Base-by-base conservation (phyloP, 805 yeast genomes). In the Sugiyamaella valdiviana region DNA sequence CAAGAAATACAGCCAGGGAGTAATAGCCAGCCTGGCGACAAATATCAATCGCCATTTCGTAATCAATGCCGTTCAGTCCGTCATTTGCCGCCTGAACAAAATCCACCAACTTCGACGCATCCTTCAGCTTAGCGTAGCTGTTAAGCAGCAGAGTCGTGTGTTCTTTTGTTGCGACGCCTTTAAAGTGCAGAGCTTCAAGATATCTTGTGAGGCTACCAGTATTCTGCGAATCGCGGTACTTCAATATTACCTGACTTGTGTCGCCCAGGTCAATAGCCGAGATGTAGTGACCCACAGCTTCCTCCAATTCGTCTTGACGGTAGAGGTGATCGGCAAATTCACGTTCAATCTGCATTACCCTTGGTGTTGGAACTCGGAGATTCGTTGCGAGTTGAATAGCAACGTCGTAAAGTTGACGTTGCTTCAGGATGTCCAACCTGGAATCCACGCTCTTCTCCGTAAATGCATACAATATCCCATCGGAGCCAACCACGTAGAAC, bases 91-190 rank as follows among this genome's bases (percentile, higher is more conserved):
- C 57, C 48, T 67, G 71, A 20, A 87, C 73, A 57, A 86, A 88
- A 4, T 62, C 55, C 36, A 73, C 73, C 22, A 91, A 68, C 42
- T 81, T 81, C 1, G 73, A 76, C 2, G 72, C 73, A 51, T 75
- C 75, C 51, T 83, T 85, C 57, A 87, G 66, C 59, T 89, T 88
- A 51, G 95, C 85, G 58, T 83, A 81, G 44, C 91, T 80, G 51
- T 91, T 83, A 21, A 90, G 65, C 37, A 90, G 69, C 21, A 91
- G 65, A 0, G 96, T 89, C 5, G 88, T 75, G 63, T 91, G 97
- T 60, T 89, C 95, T 24, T 78, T 73, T n/a, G 78, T 77, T 0
- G 95, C 82, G 12, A 74, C 55, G 2, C 75, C 73, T 39, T 72
- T 63, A 6, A 73, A 73, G 46, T 84, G 71, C 54, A 89, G 69